Evolutionary conservation across 768 basidiomycete genomes (phyloP), one percentile per base, ranked within the genome.

Genomic region (Lentinula raphanica): DNA sequence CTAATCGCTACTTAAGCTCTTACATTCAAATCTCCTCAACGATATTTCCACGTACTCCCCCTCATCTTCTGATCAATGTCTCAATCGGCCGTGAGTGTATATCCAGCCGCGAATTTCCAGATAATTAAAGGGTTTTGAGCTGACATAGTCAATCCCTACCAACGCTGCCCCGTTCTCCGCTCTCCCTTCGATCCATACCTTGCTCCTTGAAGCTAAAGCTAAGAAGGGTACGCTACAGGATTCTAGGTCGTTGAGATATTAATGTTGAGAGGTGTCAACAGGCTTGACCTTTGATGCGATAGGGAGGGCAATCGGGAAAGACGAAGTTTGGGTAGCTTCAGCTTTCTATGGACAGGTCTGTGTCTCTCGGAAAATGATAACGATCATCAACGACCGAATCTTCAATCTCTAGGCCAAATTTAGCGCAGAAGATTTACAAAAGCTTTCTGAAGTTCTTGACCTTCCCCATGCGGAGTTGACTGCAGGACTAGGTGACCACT

Each of bases 251-350:
- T 53, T 13, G 31, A 42, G 48, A 35, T 12, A 54, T 32, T 39
- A 38, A 23, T 25, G n/a, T 13, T 27, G 49, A 9, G 0, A 46
- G 5, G n/a, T n/a, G 36, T 36, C n/a, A 17, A 12, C 49, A 88
- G 87, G 85, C 15, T 62, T 86, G 60, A 84, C 85, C 13, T 93
- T 92, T 60, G 88, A 84, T 58, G 74, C 81, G 38, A 81, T 93
- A 62, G 89, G 79, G 11, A 74, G 84, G 58, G 76, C 74, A 6
- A 79, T 93, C 54, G 82, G 79, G 23, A 85, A 79, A 67, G 87
- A 90, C 66, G 91, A 93, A 65, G 78, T 92, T 25, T 93, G 89
- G 88, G 78, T 92, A 25, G 90, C 90, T 3, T 83, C 90, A 5
- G 84, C 85, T 49, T 89, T 93, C 71, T 91, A 90, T 63, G 90